Evolutionary conservation across 352 stramenopile species (phyloP).

Genomic region (Phytopythium boreale): DNA sequence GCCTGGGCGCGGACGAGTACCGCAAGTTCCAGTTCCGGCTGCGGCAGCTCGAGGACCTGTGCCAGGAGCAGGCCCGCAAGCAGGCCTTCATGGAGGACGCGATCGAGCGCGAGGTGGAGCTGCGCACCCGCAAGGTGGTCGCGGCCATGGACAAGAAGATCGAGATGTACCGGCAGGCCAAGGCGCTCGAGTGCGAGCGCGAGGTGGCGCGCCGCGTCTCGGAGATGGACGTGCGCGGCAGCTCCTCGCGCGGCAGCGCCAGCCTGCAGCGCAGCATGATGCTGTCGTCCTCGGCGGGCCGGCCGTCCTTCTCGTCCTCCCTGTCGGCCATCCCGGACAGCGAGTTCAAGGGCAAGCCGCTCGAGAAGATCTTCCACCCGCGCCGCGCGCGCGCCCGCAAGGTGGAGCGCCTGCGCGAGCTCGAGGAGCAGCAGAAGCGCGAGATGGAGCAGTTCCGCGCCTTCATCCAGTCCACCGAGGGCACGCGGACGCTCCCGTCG

Average conservation of each 20-base stretch:
- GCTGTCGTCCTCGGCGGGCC: slow-evolving; percentile 7
- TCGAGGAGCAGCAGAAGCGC: slow-evolving; percentile 69
- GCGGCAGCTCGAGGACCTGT: slow-evolving; percentile 72
- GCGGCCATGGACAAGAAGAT: slow-evolving; percentile 84
- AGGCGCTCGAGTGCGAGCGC: slow-evolving; percentile 74
- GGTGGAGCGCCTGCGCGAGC: slow-evolving; percentile 60
- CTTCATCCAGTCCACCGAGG: slow-evolving; percentile 71
- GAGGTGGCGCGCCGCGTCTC: slow-evolving; percentile 75
- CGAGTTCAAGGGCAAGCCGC: slow-evolving; percentile 46
- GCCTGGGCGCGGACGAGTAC: slow-evolving; percentile 69
- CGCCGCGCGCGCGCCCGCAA: slow-evolving; percentile 52
- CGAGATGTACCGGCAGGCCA: slow-evolving; percentile 82
- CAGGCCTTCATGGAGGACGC: slow-evolving; percentile 73
- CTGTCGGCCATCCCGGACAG: slow-evolving; percentile 17
- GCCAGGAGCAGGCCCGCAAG: slow-evolving; percentile 62
- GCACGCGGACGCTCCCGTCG: slow-evolving; percentile 13
- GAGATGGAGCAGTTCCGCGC: slow-evolving; percentile 89
- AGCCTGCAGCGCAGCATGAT: slow-evolving; percentile 12
- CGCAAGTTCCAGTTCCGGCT: slow-evolving; percentile 83
- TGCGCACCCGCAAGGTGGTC: slow-evolving; percentile 59
- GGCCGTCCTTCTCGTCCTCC: slow-evolving; percentile 1
- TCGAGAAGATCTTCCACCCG: slow-evolving; percentile 77
- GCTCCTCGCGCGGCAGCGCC: slow-evolving; percentile 4
- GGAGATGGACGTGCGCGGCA: slow-evolving; percentile 29
- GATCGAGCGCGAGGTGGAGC: slow-evolving; percentile 73